A percentile compares a stretch with the other conserved stretches of the same genome.
phyloP scores from a whole-genome alignment of 192 early-diverging fungal species.

The Geosiphon pyriformis region DNA sequence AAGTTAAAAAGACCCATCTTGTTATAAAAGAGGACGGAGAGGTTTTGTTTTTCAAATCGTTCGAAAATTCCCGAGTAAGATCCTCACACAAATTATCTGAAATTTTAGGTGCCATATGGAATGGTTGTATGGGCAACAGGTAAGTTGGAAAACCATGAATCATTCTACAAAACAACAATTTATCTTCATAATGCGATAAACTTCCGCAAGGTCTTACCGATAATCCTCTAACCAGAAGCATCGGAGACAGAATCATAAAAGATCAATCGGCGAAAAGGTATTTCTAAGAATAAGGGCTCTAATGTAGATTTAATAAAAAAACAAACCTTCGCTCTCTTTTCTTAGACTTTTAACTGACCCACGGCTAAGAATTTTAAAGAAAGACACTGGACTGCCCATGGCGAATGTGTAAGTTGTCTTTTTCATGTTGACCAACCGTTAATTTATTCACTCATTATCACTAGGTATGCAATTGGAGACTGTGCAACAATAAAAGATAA shows the following conservation, averaged over 20 bases:
- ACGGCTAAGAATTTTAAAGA: slow-evolving; percentile 65
- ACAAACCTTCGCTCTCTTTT: too few relatives aligned
- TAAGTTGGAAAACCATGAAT: too few relatives aligned
- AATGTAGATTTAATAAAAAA: slow-evolving; percentile 26
- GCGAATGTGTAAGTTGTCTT: slow-evolving; percentile 42
- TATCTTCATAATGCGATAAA: neutral
- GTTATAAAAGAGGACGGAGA: slow-evolving; percentile 45
- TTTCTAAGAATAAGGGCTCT: slow-evolving; percentile 13
- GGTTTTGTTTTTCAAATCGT: slow-evolving; percentile 19
- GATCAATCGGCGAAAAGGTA: slow-evolving; percentile 31
- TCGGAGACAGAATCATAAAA: slow-evolving; percentile 39
- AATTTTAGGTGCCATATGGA: slow-evolving; percentile 42
- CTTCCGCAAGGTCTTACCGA: slow-evolving; percentile 50
- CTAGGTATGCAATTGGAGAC: slow-evolving; percentile 80
- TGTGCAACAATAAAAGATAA: slow-evolving; percentile 79
- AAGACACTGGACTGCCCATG: slow-evolving; percentile 49
- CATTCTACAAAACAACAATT: too few relatives aligned
- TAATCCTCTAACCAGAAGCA: slow-evolving; percentile 44
- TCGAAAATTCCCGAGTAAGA: neutral
- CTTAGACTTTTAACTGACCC: slow-evolving; percentile 69
- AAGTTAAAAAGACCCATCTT: slow-evolving; percentile 52
- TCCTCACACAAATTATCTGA: neutral
- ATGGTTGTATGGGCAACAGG: slow-evolving; percentile 86
- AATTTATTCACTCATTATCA: slow-evolving; percentile 20
- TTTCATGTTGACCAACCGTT: neutral